These are phyloP conservation scores for Lunasporangiospora selenospora DNA, from an alignment of 192 early-diverging fungal species.

Conservation along the genomic window DNA sequence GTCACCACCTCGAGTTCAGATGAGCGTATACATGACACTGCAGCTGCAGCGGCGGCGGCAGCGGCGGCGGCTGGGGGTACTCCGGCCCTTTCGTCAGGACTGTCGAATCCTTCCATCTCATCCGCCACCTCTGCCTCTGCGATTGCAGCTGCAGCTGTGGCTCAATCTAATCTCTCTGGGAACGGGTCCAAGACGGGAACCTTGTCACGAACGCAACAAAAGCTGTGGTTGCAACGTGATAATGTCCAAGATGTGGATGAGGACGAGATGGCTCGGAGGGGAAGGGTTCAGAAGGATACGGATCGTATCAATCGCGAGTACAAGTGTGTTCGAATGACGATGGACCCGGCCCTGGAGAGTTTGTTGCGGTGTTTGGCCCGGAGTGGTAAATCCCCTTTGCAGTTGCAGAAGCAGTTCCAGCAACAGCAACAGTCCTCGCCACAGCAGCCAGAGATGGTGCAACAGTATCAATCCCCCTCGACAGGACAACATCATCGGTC, in stretches of 20 bases:
- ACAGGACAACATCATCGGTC: conserved; percentile 25
- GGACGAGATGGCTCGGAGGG: conserved; percentile 40
- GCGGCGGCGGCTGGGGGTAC: neutral
- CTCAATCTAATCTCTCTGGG: conserved; percentile 28
- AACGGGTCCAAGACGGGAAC: conserved; percentile 36
- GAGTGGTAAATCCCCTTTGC: conserved; percentile 16
- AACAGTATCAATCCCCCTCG: conserved; percentile 1
- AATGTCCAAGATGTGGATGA: conserved; percentile 42
- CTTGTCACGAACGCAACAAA: conserved; percentile 38
- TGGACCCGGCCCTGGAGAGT: conserved; percentile 29
- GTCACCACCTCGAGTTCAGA: conserved; percentile 32
- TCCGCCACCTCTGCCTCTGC: conserved; percentile 11
- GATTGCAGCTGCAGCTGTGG: conserved; percentile 36
- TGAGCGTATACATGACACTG: conserved; percentile 10
- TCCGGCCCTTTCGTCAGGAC: neutral
- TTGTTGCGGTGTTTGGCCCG: conserved; percentile 30
- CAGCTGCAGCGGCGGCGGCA: neutral
- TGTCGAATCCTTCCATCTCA: neutral
- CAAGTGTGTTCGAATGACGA: conserved; percentile 33
- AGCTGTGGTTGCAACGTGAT: conserved; percentile 41
- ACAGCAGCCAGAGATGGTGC: neutral
- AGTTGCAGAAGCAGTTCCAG: conserved; percentile 17
- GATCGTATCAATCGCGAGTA: conserved; percentile 40
- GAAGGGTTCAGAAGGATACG: conserved; percentile 40
- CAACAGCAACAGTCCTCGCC: neutral